Conservation (phyloP, 768 basidiomycete species). For the Amanita thiersii region DNA sequence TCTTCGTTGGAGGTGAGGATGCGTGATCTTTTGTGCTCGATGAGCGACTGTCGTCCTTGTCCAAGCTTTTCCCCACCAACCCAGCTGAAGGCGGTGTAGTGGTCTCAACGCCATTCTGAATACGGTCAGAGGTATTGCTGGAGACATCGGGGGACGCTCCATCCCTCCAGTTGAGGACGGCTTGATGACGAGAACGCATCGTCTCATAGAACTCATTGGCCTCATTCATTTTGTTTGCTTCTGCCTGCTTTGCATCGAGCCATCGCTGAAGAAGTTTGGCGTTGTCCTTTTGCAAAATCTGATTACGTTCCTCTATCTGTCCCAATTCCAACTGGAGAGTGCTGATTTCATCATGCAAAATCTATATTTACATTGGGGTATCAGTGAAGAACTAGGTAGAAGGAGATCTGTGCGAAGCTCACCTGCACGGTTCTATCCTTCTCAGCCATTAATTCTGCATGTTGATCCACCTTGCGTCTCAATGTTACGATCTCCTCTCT, state of each 20-base stretch:
- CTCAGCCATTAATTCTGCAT: constrained; percentile 78
- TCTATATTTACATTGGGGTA: constrained; percentile 34
- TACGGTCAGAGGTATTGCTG: constrained; percentile 8
- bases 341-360: constrained; percentile 90
- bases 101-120: constrained; percentile 21
- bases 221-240: constrained; percentile 93
- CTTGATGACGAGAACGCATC: constrained; percentile 68
- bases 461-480: constrained; percentile 73
- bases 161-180: constrained; percentile 51
- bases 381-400: constrained; percentile 4
- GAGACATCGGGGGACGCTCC: constrained; percentile 22
- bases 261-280: constrained; percentile 92
- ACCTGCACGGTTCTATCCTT: constrained; percentile 89
- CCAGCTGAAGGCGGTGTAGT: constrained; percentile 24
- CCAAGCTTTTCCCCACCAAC: constrained; percentile 67
- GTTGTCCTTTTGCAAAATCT: constrained; percentile 85
- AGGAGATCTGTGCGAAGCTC: constrained; percentile 19
- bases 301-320: constrained; percentile 83
- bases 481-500: constrained; percentile 68
- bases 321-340: constrained; percentile 87
- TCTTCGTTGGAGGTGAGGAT: constrained; percentile 60
- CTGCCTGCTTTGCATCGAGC: constrained; percentile 90
- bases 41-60: constrained; percentile 35
- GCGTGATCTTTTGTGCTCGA: constrained; percentile 64
- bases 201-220: constrained; percentile 86